Base-by-base conservation (phyloP, 139 green algal genomes). In the Tetradesmus lagerheimii region DNA sequence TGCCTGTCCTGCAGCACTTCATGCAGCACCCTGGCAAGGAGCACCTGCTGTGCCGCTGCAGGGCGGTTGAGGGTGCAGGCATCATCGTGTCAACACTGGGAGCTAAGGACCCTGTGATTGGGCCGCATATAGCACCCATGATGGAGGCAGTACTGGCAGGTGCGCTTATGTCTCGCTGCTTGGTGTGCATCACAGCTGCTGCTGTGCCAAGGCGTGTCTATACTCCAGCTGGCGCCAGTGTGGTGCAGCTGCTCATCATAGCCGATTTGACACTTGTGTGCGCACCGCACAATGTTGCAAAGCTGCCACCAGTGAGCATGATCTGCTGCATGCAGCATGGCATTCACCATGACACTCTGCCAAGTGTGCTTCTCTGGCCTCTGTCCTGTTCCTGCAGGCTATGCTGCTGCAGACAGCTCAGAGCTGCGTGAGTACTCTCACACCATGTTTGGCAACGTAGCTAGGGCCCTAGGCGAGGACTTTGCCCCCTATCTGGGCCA, bases 381-480 rank as follows among this genome's bases (percentile, higher is more conserved):
- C 1, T 31, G 57, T n/a, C 79, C 35, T 35, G 39, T 62, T 67
- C 79, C 29, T 66, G 41, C 31, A 37, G 31, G 47, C 80, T 71
- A 71, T 86, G 80, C 45, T 29, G 45, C 80, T 29, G 29, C 45
- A 12, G 88, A 91, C 66, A 88, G 80, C 67, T 38, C 89, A 4
- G 96, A 97, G 84, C 90, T 98, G 87, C 91, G 94, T 8, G 96
- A 98, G 86, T 97, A 97, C 87, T 93, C 89, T 0, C 95, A 98
- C 89, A 88, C 86, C 77, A 90, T 96, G 85, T 96, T 97, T 64
- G 90, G 86, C 14, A 90, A 91, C 84, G 89, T 93, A 18, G 91
- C 93, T 23, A 91, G 91, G 90, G 88, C 86, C 0, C 62, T 93
- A 20, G 90, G 85, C 0, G 90, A 89, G 5, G 92, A 93, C 14